Evolutionary conservation across 495 filamentous ascomycete species (phyloP), one percentile per base, ranked within the genome.

Genomic region (Darksidea phi): DNA sequence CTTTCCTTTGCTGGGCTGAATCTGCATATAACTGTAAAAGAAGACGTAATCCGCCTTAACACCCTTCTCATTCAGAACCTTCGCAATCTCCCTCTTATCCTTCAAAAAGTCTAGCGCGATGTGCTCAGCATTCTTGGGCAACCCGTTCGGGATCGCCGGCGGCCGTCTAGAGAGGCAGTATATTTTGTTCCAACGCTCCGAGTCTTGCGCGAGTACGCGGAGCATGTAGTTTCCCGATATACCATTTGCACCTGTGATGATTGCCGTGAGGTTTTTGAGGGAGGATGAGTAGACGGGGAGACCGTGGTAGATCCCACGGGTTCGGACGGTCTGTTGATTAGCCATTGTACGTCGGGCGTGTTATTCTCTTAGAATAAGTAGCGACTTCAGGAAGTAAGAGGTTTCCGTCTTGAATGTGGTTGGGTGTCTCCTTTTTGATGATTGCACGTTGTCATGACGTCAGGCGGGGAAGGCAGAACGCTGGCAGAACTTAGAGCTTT

Each of bases 21-120:
- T 73, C 59, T 84, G 80, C 43, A 81, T 71, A 70, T 84, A 84
- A 1, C 77, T 73, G 42, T 77, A 78, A 73, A 82, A 84, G 71
- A 83, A 84, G 17, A 82, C 72, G 62, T 82, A 75, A 63, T 82
- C 80, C 24, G 69, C 73, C 32, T 67, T 70, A 12, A 76, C 64
- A 10, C 66, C 59, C 42, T 66, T 54, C 57, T 73, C 65, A 52
- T 76, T 72, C 20, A 80, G 58, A 7, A 67, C 60, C 8, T 59
- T 55, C 0, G 75, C 71, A 53, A 82, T 76, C 45, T 77, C 73
- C 15, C 76, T 67, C 0, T 76, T 67, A 12, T 69, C 60, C 13
- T 72, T 67, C 6, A 82, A 63, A 34, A 83, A 79, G 63, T 84
- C 80, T 7, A 77, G 61, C 1, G 75, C 66, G 17, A 84, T 68